These are phyloP conservation scores for Leccinum pachyderme DNA, from an alignment of 1,284 basidiomycete genomes.

Conservation along the genomic window DNA sequence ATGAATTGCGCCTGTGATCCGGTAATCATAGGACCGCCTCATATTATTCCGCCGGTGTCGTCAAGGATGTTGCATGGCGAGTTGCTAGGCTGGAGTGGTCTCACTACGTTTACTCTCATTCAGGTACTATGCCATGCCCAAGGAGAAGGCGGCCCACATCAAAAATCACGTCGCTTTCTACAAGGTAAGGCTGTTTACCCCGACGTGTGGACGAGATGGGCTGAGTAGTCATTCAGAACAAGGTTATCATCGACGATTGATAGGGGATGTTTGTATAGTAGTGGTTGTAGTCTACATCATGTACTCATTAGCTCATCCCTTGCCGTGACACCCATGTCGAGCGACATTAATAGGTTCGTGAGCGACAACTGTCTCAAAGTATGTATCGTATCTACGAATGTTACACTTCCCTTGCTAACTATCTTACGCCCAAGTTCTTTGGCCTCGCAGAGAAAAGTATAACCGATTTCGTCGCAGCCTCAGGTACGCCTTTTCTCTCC, in stretches of 20 bases:
- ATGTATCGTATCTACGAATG: conserved; percentile 37
- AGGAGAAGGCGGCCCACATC: conserved; percentile 52
- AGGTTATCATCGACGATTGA: conserved; percentile 22
- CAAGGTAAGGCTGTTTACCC: conserved; percentile 41
- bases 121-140: conserved; percentile 63
- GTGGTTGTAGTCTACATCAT: too few species aligned
- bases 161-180: conserved; percentile 65
- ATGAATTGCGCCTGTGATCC: conserved; percentile 4
- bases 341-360: conserved; percentile 74
- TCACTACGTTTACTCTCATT: not conserved
- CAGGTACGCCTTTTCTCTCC: conserved; percentile 51
- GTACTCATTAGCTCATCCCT: conserved; percentile 7
- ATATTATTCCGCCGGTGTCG: conserved; percentile 56
- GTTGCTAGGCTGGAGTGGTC: conserved; percentile 15
- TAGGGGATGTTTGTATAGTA: not conserved
- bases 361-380: conserved; percentile 84
- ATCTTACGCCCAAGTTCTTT: conserved; percentile 55
- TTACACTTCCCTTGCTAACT: not conserved
- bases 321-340: conserved; percentile 29
- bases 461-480: conserved; percentile 82
- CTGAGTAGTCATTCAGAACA: conserved; percentile 12
- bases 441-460: conserved; percentile 80
- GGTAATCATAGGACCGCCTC: conserved; percentile 47
- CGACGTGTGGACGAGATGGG: not conserved
- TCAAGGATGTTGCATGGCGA: conserved; percentile 64